Conservation (phyloP, 805 yeast genomes). For the Hermanozyma aechmeae region DNA sequence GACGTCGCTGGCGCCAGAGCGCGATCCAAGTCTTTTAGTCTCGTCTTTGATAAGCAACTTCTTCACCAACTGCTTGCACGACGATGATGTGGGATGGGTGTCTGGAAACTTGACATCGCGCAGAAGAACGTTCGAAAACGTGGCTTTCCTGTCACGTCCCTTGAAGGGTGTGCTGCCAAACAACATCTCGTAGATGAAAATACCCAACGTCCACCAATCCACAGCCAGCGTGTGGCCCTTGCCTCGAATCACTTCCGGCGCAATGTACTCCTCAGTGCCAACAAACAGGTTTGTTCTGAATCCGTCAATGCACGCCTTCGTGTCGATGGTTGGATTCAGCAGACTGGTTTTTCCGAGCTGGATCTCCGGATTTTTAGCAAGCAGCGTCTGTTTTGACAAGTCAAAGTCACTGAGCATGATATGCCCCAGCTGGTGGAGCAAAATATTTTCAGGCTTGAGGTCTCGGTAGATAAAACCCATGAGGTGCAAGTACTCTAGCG, state of each 20-base stretch:
- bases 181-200: slow-evolving; percentile 86
- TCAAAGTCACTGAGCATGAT: slow-evolving; percentile 97
- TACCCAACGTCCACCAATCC: slow-evolving; percentile 99
- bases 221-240: slow-evolving; percentile 97
- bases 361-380: slow-evolving; percentile 68
- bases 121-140: slow-evolving; percentile 81
- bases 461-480: slow-evolving; percentile 98
- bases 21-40: slow-evolving; percentile 78
- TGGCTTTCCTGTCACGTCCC: slow-evolving; percentile 79
- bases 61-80: slow-evolving; percentile 70
- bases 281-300: slow-evolving; percentile 97
- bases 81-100: slow-evolving; percentile 52
- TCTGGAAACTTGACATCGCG: slow-evolving; percentile 78
- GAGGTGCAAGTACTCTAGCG: slow-evolving; percentile 86
- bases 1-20: slow-evolving; percentile 91
- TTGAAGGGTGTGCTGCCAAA: slow-evolving; percentile 96
- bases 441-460: slow-evolving; percentile 90
- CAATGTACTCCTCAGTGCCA: slow-evolving; percentile 97
- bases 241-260: slow-evolving; percentile 96
- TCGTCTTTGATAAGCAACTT: slow-evolving; percentile 86
- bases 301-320: slow-evolving; percentile 91
- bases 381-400: slow-evolving; percentile 78
- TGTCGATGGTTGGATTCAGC: slow-evolving; percentile 60
- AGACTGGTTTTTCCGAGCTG: slow-evolving; percentile 22
- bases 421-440: slow-evolving; percentile 94